Percentiles rank a stretch among this genome's conserved stretches.
These are phyloP conservation scores for Solanum peruvianum DNA, from an alignment of 257 asterid genomes.

Conservation along the genomic window DNA sequence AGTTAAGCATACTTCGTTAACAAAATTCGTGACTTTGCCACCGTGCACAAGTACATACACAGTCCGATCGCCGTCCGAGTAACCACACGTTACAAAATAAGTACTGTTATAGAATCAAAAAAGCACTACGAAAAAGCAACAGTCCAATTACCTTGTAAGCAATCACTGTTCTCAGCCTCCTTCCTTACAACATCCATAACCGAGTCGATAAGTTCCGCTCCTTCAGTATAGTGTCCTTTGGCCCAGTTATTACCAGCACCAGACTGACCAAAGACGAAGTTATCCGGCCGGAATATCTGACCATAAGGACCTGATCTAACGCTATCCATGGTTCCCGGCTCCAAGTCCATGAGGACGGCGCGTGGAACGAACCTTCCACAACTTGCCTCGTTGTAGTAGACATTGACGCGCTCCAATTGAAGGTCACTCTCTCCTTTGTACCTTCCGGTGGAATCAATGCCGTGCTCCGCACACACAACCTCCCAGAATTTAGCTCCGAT, in stretches of 20 bases:
- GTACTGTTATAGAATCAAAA: not conserved
- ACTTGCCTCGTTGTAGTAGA: constrained; percentile 69
- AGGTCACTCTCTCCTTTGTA: constrained; percentile 54
- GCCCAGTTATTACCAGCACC: constrained; percentile 80
- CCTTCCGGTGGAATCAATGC: constrained; percentile 63
- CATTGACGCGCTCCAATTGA: constrained; percentile 69
- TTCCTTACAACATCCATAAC: constrained; percentile 72
- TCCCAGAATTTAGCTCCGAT: constrained; percentile 76
- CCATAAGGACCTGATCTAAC: constrained; percentile 72
- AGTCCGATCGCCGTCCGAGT: not conserved
- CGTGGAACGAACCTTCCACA: constrained; percentile 77
- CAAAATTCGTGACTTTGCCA: not conserved
- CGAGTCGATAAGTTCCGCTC: constrained; percentile 72
- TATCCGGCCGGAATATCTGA: constrained; percentile 50
- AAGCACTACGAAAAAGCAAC: not conserved
- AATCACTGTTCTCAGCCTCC: constrained; percentile 75
- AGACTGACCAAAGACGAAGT: constrained; percentile 70
- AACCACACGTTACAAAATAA: not conserved
- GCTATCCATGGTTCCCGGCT: constrained; percentile 81
- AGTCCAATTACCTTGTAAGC: constrained; percentile 43
- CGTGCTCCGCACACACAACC: constrained; percentile 63
- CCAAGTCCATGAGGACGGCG: constrained; percentile 75
- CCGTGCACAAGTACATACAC: not conserved
- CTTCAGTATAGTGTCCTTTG: constrained; percentile 70
- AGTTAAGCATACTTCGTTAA: not conserved